Evolutionary conservation across 768 basidiomycete genomes (phyloP).

Genomic region (Imleria badia): DNA sequence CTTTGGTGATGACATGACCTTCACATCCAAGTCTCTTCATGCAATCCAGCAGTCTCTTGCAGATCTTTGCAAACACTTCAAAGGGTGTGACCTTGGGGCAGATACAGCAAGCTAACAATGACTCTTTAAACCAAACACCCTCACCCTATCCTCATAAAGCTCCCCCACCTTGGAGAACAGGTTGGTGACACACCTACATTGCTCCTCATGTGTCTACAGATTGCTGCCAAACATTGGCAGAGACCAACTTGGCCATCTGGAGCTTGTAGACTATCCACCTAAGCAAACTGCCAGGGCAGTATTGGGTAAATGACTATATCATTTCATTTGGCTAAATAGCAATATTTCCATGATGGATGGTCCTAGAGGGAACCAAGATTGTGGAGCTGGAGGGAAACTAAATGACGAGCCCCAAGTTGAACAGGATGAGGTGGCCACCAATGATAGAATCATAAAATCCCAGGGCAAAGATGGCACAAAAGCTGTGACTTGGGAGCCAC

Average conservation of each 20-base stretch:
- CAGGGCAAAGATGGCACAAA: constrained; percentile 33
- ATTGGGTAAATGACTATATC: constrained; percentile 2
- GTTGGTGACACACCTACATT: no score
- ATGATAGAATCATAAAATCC: constrained; percentile 10
- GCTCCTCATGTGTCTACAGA: no score
- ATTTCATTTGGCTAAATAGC: neutral
- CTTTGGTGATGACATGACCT: no score
- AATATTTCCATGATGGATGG: neutral
- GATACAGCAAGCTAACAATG: no score
- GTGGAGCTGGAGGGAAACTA: neutral
- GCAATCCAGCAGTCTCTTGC: no score
- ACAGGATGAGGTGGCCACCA: neutral
- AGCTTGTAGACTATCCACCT: neutral
- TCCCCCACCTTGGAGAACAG: no score
- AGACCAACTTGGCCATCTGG: neutral
- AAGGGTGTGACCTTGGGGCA: no score
- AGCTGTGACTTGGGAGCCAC: constrained; percentile 24
- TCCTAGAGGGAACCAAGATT: neutral
- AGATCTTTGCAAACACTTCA: no score
- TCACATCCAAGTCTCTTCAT: no score
- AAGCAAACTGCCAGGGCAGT: neutral
- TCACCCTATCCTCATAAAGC: no score
- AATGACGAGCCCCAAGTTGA: neutral
- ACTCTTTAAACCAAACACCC: no score
- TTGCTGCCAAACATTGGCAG: no score